These are phyloP conservation scores for Malus hybrid DNA, from an alignment of 331 rosid genomes.

Conservation along the genomic window DNA sequence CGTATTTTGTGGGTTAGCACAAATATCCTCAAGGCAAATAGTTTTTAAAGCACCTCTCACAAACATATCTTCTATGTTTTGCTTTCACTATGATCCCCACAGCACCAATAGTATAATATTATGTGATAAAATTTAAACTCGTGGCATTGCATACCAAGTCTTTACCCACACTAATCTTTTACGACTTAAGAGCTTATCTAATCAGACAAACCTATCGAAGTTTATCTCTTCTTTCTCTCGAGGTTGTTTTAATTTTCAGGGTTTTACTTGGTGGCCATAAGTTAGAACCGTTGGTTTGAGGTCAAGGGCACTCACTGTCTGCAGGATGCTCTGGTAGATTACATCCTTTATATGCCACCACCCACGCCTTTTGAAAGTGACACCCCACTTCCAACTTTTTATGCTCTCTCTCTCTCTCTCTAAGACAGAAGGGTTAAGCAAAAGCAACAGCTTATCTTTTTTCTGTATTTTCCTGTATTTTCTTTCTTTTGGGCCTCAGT, in stretches of 20 bases:
- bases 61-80: no score
- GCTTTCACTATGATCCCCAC: no score
- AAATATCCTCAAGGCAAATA: no score
- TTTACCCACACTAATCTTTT: no score
- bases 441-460: slow-evolving; percentile 22
- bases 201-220: no score
- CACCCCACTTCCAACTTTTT: slow-evolving; percentile 30
- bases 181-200: no score
- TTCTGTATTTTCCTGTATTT: background rate
- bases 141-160: no score
- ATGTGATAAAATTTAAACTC: no score
- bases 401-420: background rate
- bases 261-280: slow-evolving; percentile 12
- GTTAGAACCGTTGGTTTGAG: slow-evolving; percentile 21
- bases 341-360: slow-evolving; percentile 29
- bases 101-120: no score
- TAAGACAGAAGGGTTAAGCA: slow-evolving; percentile 10
- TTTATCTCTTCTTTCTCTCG: background rate
- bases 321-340: slow-evolving; percentile 18
- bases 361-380: slow-evolving; percentile 43
- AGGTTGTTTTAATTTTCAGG: background rate
- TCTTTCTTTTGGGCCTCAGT: background rate
- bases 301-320: background rate
- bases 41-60: no score
- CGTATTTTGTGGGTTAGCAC: no score